Evolutionary conservation across 257 asterid species (phyloP).

Genomic region (Forsythia suspensa): DNA sequence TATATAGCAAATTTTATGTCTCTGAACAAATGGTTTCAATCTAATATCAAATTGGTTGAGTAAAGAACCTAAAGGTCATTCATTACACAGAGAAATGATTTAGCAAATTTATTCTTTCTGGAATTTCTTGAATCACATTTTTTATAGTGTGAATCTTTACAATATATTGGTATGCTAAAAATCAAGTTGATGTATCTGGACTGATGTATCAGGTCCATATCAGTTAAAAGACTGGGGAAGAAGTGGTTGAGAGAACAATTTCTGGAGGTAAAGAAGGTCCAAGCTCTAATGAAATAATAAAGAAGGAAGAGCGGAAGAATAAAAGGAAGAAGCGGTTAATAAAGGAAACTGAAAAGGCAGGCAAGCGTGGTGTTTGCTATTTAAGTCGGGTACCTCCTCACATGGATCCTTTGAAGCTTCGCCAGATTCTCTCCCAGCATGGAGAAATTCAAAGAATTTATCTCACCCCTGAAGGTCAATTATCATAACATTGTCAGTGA

Average conservation of each 20-base stretch:
- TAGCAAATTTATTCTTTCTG: not conserved
- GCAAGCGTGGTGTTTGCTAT: conserved; percentile 78
- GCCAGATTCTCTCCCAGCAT: conserved; percentile 65
- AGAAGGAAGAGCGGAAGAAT: conserved; percentile 29
- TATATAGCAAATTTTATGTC: not conserved
- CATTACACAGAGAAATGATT: not conserved
- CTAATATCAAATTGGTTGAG: not conserved
- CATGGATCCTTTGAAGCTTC: conserved; percentile 77
- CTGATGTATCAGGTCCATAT: not conserved
- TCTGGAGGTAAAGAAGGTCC: conserved; percentile 21
- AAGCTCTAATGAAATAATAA: conserved; percentile 24
- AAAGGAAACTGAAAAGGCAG: conserved; percentile 53
- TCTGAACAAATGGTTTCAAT: not conserved
- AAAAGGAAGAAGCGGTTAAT: conserved; percentile 48
- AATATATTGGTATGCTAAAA: not conserved
- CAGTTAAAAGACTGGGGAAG: conserved; percentile 49
- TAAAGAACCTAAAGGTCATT: not conserved
- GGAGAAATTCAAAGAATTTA: conserved; percentile 81
- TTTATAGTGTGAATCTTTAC: not conserved
- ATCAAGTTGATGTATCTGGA: not conserved
- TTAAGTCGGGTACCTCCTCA: conserved; percentile 88
- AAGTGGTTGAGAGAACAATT: conserved; percentile 25
- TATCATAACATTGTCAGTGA: not conserved
- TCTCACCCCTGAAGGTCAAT: conserved; percentile 77
- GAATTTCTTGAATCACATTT: not conserved